A percentile compares a stretch with the other conserved stretches of the same genome.
These are phyloP conservation scores for Rubia peregrina DNA, from an alignment of 305 asterid genomes.

Conservation along the genomic window DNA sequence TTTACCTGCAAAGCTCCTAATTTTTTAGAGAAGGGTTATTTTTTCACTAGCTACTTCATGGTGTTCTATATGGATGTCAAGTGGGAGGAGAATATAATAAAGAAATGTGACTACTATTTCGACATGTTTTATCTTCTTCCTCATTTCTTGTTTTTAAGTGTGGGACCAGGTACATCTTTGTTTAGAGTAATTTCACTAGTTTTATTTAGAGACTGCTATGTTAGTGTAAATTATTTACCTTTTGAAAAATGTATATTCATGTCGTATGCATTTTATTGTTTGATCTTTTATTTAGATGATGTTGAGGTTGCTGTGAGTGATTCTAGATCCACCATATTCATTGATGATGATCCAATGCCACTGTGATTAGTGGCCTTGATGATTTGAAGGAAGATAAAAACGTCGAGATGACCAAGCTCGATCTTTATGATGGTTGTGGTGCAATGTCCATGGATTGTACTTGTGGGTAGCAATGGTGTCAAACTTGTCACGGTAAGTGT, in stretches of 20 bases:
- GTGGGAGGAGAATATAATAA: slow-evolving; percentile 8
- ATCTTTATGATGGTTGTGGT: slow-evolving; percentile 81
- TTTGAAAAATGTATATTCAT: not conserved
- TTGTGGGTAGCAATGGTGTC: slow-evolving; percentile 49
- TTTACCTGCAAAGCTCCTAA: not conserved
- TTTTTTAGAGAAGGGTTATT: not conserved
- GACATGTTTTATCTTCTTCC: slow-evolving; percentile 28
- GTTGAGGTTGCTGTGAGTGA: slow-evolving; percentile 16
- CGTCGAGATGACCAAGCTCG: slow-evolving; percentile 49
- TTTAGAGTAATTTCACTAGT: not conserved
- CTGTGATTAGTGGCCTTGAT: slow-evolving; percentile 7
- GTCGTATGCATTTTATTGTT: not conserved
- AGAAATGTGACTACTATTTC: slow-evolving; percentile 26
- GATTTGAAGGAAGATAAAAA: slow-evolving; percentile 27
- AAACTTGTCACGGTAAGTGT: slow-evolving; percentile 57
- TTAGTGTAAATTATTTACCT: not conserved
- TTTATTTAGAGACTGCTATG: not conserved
- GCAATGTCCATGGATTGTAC: slow-evolving; percentile 86
- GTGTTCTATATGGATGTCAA: slow-evolving; percentile 13
- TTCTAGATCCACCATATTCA: slow-evolving; percentile 27
- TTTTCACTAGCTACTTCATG: not conserved
- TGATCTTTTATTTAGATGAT: not conserved
- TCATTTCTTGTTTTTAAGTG: slow-evolving; percentile 21
- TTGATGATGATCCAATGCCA: slow-evolving; percentile 18
- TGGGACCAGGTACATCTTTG: slow-evolving; percentile 19